Conservation (phyloP, 805 yeast species). For the Candida germanica region DNA sequence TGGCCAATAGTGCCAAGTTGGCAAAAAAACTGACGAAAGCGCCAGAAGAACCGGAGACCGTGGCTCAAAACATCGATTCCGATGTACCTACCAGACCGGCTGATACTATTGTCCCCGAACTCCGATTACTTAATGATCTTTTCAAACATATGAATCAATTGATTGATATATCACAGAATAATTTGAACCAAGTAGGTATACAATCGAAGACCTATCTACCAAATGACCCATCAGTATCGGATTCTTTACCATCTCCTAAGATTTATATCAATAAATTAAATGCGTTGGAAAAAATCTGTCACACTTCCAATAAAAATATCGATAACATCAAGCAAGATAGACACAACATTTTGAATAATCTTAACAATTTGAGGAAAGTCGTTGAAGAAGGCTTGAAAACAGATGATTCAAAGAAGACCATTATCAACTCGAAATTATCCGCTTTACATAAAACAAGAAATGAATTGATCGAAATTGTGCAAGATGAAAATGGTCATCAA, state of each 20-base stretch:
- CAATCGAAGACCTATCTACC: constrained; percentile 39
- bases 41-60: neutral
- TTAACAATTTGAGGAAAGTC: constrained; percentile 22
- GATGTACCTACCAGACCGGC: constrained; percentile 13
- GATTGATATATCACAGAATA: constrained; percentile 26
- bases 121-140: constrained; percentile 29
- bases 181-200: constrained; percentile 35
- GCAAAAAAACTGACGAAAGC: too few species aligned
- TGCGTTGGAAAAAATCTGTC: constrained; percentile 36
- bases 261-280: constrained; percentile 38
- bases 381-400: constrained; percentile 27
- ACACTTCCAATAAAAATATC: constrained; percentile 28
- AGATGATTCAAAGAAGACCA: constrained; percentile 32
- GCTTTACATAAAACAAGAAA: constrained; percentile 26
- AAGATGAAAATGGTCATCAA: constrained; percentile 5
- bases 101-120: constrained; percentile 20
- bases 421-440: constrained; percentile 26
- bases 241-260: constrained; percentile 37
- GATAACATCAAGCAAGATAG: constrained; percentile 29
- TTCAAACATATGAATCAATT: constrained; percentile 26
- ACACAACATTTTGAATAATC: constrained; percentile 22
- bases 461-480: constrained; percentile 30
- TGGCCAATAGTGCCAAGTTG: neutral
- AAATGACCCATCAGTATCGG: constrained; percentile 29
- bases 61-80: neutral